A percentile compares a stretch with the other conserved stretches of the same genome.
Conservation (phyloP, 805 yeast species). For the Alloascoidea hylecoeti region DNA sequence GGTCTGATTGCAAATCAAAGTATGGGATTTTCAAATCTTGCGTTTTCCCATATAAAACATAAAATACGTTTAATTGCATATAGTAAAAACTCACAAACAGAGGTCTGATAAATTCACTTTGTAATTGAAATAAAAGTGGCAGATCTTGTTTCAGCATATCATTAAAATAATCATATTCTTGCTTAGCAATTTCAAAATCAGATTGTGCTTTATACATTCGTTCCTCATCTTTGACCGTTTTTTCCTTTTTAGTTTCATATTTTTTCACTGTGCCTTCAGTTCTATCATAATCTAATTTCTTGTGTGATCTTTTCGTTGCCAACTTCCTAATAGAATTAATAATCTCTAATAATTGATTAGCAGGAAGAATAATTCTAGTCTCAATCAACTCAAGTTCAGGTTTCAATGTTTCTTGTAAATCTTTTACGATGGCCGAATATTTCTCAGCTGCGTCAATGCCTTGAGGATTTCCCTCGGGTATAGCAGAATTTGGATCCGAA, state of each 20-base stretch:
- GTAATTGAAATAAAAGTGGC: conserved; percentile 77
- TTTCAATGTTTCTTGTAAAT: conserved; percentile 69
- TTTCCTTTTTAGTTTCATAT: conserved; percentile 70
- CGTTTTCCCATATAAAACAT: conserved; percentile 81
- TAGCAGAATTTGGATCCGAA: conserved; percentile 76
- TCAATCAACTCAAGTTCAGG: conserved; percentile 93
- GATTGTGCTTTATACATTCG: conserved; percentile 80
- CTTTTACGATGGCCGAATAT: conserved; percentile 77
- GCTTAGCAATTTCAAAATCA: conserved; percentile 80
- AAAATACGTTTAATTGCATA: conserved; percentile 96
- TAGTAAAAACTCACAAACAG: conserved; percentile 87
- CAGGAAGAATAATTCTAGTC: conserved; percentile 78
- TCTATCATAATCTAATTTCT: conserved; percentile 88
- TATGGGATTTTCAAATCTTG: conserved; percentile 96
- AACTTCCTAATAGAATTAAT: conserved; percentile 78
- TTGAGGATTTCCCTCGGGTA: conserved; percentile 91
- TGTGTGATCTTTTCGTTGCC: conserved; percentile 92
- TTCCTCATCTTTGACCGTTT: conserved; percentile 83
- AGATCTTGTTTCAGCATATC: conserved; percentile 86
- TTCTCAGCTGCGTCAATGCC: conserved; percentile 93
- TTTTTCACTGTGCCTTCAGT: conserved; percentile 57
- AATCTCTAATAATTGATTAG: conserved; percentile 76
- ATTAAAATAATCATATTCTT: conserved; percentile 92
- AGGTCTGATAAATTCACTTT: conserved; percentile 87
- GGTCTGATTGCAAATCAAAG: conserved; percentile 76